Conservation (phyloP, 2,329 filamentous ascomycete species). For the Zymoseptoria ardabiliae region DNA sequence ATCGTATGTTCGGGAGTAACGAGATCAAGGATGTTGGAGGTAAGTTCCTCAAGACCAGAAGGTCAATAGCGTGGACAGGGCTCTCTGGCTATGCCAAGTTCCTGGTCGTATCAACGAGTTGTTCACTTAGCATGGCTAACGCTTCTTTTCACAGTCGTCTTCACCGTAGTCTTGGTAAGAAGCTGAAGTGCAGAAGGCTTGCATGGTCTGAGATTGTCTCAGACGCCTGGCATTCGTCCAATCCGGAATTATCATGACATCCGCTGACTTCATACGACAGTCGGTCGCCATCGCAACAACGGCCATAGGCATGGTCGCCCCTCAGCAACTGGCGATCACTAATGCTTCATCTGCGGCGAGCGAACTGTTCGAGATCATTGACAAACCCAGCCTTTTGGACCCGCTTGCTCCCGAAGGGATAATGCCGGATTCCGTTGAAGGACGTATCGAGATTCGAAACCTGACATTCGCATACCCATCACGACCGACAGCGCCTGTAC, state of each 20-base stretch:
- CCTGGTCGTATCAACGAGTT: too few relatives aligned
- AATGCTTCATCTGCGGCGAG: constrained; percentile 37
- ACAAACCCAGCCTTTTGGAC: constrained; percentile 35
- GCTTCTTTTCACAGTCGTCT: not conserved
- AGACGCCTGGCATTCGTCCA: too few relatives aligned
- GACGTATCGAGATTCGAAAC: constrained; percentile 54
- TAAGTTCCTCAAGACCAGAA: too few relatives aligned
- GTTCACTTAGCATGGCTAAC: too few relatives aligned
- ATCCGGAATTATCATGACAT: not conserved
- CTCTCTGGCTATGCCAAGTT: too few relatives aligned
- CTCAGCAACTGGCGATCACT: constrained; percentile 36
- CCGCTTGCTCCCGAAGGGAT: constrained; percentile 25
- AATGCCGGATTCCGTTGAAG: constrained; percentile 18
- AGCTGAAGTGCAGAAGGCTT: too few relatives aligned
- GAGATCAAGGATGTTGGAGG: constrained; percentile 27
- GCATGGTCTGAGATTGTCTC: too few relatives aligned
- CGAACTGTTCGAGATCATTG: constrained; percentile 38
- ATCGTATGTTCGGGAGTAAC: constrained; percentile 29
- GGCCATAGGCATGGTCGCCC: constrained; percentile 33
- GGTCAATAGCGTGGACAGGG: too few relatives aligned
- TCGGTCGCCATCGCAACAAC: constrained; percentile 33
- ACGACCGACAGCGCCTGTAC: constrained; percentile 30
- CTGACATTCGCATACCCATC: constrained; percentile 67
- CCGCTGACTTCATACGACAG: too few relatives aligned
- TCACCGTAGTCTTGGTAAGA: not conserved